phyloP scores from a whole-genome alignment of 192 early-diverging fungal species.

The Pilaira anomala region DNA sequence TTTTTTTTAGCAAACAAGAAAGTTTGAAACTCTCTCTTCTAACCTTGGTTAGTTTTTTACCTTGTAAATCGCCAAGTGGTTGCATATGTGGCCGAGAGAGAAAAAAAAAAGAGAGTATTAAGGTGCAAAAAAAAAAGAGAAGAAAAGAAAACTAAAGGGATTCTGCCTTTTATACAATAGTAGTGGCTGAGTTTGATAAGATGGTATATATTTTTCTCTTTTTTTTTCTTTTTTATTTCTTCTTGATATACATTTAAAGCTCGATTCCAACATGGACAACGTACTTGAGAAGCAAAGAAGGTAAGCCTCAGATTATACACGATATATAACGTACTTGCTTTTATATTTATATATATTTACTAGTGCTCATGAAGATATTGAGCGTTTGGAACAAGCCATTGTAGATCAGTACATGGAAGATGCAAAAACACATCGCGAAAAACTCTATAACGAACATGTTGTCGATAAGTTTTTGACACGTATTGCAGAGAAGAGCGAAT shows the following conservation, averaged over 20 bases:
- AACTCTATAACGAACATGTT: conserved; percentile 76
- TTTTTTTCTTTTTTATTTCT: conserved; percentile 13
- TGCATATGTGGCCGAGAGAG: not conserved
- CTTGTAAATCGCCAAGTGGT: not conserved
- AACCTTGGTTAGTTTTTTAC: not conserved
- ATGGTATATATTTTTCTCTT: not conserved
- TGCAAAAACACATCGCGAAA: conserved; percentile 78
- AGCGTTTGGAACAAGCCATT: conserved; percentile 85
- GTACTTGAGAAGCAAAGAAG: conserved; percentile 70
- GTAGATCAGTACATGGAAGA: conserved; percentile 77
- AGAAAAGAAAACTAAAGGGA: no score
- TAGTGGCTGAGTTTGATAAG: not conserved
- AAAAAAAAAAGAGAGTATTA: conserved; percentile 2
- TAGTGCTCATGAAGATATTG: conserved; percentile 84
- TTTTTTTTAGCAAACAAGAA: no score
- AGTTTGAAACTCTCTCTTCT: not conserved
- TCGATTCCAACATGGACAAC: conserved; percentile 45
- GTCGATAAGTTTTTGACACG: conserved; percentile 68
- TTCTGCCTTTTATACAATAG: no score
- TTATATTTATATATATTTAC: not conserved
- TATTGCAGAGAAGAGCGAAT: conserved; percentile 63
- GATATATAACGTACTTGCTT: not conserved
- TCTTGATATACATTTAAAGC: not conserved
- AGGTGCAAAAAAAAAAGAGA: conserved; percentile 1
- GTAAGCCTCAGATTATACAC: not conserved